phyloP scores from a whole-genome alignment of 2,329 filamentous ascomycete genomes.

The Pochonia chlamydosporia region DNA sequence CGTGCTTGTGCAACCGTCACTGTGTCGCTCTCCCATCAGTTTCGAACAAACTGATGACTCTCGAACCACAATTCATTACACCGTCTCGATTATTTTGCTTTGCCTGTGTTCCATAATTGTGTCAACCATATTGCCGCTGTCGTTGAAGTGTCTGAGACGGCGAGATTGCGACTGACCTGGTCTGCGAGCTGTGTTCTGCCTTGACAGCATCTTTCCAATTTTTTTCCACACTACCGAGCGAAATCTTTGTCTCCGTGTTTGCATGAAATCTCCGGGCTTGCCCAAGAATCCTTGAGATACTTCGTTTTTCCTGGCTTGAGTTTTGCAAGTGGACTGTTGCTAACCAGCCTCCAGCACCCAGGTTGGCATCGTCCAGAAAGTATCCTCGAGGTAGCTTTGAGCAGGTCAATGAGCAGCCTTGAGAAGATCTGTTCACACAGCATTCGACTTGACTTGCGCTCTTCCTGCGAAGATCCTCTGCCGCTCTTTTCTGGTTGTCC shows the following conservation, averaged over 20 bases:
- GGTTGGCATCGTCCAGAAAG: neutral
- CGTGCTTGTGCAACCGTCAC: neutral
- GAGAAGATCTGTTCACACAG: neutral
- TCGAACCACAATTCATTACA: neutral
- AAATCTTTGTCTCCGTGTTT: no score
- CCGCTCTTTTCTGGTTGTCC: constrained; percentile 7
- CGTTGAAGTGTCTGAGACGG: neutral
- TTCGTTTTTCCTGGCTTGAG: neutral
- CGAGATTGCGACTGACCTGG: neutral
- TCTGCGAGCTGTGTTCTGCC: neutral
- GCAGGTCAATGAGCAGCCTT: neutral
- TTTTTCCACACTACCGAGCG: neutral
- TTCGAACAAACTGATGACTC: neutral
- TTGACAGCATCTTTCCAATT: neutral
- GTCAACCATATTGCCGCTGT: neutral
- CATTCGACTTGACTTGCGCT: neutral
- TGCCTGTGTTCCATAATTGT: constrained; percentile 1
- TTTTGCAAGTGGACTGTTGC: neutral
- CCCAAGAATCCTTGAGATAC: neutral
- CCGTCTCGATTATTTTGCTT: neutral
- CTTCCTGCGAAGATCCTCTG: neutral
- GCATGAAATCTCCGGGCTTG: neutral
- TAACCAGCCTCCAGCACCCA: neutral
- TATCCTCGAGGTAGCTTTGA: neutral
- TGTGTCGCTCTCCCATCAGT: neutral